Evolutionary conservation across 2,329 filamentous ascomycete species (phyloP).

Genomic region (Boeremia exigua): DNA sequence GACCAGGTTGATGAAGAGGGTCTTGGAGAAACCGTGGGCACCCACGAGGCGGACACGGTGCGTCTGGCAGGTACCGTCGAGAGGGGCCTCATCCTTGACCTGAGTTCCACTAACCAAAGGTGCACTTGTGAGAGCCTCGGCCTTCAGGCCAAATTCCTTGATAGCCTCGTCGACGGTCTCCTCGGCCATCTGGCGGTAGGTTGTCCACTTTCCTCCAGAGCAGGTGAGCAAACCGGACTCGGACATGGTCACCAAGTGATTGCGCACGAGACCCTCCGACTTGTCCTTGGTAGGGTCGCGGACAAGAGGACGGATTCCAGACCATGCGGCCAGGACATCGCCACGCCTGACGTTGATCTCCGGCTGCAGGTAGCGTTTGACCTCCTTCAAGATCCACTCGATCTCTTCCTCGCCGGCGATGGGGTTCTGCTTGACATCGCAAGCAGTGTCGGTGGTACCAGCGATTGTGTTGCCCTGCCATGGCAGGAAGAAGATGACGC

Average conservation of each 20-base stretch:
- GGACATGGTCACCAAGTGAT: slow-evolving; percentile 83
- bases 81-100: slow-evolving; percentile 72
- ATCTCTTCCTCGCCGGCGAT: slow-evolving; percentile 83
- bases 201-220: slow-evolving; percentile 91
- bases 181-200: slow-evolving; percentile 91
- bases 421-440: slow-evolving; percentile 74
- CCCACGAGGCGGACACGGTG: slow-evolving; percentile 82
- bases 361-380: slow-evolving; percentile 79
- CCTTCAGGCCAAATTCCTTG: slow-evolving; percentile 67
- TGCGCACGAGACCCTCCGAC: slow-evolving; percentile 85
- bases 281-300: slow-evolving; percentile 85
- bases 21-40: slow-evolving; percentile 86
- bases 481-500: slow-evolving; percentile 91
- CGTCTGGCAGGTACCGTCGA: slow-evolving; percentile 81
- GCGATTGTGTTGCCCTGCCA: slow-evolving; percentile 95
- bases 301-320: slow-evolving; percentile 84
- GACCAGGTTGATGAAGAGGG: slow-evolving; percentile 92
- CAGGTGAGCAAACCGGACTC: slow-evolving; percentile 81
- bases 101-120: slow-evolving; percentile 74
- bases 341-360: slow-evolving; percentile 84
- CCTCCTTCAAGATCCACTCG: slow-evolving; percentile 84
- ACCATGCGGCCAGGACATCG: slow-evolving; percentile 90
- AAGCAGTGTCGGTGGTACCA: slow-evolving; percentile 83
- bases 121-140: slow-evolving; percentile 63
- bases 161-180: slow-evolving; percentile 85